Evolutionary conservation across 331 rosid genomes (phyloP), one percentile per base, ranked within the genome.

Genomic region (Acacia concinna): DNA sequence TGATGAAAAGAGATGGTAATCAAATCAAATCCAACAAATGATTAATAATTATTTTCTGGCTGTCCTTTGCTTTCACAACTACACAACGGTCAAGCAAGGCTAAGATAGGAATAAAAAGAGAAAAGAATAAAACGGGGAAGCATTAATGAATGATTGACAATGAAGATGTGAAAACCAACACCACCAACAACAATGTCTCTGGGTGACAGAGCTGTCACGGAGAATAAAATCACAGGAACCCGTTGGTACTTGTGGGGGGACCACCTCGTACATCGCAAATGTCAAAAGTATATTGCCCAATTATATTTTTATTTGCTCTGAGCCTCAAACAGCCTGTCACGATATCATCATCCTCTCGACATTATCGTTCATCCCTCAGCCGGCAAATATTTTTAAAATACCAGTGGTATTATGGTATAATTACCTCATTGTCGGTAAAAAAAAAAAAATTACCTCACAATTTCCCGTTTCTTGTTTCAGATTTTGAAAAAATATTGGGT

Each of bases 131-230:
- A 62, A 30, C n/a, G 68, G 2, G 40, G 35, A 34, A 35, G 30
- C 18, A 51, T 51, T 8, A 37, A n/a, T 5, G 10, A 66, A 66
- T 66, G 49, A 66, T 34, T 66, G 41, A 37, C 25, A 37, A 37
- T 0, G 15, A 2, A 18, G 43, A 32, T 32, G 69, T 64, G 69
- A 8, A 5, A 10, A n/a, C 14, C 72, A 40, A 11, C 30, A 11
- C 3, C 71, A 38, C 11, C 30, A 37, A 1, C 49, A 20, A 5
- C 27, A n/a, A 52, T 47, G 13, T 66, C 2, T 17, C 5, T 14
- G 14, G 75, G 8, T 70, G 59, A 70, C 75, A 44, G 59, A 15
- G 75, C 75, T 44, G 75, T 70, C 75, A 70, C 60, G 25, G 40
- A 44, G 59, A 70, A 43, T 27, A 28, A 27, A 70, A 70, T 43